These are phyloP conservation scores for Trypanosoma boissoni DNA, from an alignment of 208 protist species.

Conservation along the genomic window DNA sequence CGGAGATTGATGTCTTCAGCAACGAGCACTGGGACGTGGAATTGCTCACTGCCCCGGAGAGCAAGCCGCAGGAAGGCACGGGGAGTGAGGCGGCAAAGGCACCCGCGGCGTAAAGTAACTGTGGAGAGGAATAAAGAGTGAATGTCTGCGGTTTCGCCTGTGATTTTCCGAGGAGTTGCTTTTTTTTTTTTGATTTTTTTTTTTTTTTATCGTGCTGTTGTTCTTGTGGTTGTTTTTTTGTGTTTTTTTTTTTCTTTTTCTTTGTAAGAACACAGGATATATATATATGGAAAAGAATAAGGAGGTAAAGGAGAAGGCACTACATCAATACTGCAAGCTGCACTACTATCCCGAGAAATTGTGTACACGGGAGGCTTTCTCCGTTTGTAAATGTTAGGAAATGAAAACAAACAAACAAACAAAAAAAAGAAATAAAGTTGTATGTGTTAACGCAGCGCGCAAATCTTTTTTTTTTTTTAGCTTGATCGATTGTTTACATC, in stretches of 20 bases:
- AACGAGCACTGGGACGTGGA: slow-evolving; percentile 94
- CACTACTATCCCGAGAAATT: too few relatives aligned
- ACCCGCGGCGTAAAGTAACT: neutral
- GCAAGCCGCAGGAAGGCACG: neutral
- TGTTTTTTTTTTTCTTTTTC: too few relatives aligned
- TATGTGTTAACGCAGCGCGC: slow-evolving; percentile 1
- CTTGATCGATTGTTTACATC: too few relatives aligned
- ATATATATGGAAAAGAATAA: slow-evolving; percentile 16
- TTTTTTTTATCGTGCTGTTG: too few relatives aligned
- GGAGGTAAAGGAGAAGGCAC: slow-evolving; percentile 4
- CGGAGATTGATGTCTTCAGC: slow-evolving; percentile 95
- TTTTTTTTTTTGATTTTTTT: too few relatives aligned
- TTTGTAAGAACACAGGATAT: too few relatives aligned
- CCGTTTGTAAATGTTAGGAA: slow-evolving; percentile 7
- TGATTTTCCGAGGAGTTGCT: too few relatives aligned
- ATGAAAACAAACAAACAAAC: neutral
- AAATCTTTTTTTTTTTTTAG: too few relatives aligned
- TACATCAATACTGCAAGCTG: too few relatives aligned
- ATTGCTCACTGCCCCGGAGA: slow-evolving; percentile 35
- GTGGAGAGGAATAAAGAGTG: neutral
- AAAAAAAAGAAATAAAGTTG: slow-evolving; percentile 13
- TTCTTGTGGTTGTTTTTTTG: too few relatives aligned
- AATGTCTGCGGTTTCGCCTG: too few relatives aligned
- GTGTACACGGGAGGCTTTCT: too few relatives aligned
- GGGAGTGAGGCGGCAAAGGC: neutral